Evolutionary conservation across 2,329 filamentous ascomycete genomes (phyloP).

Genomic region (Monilinia vaccinii-corymbosi): DNA sequence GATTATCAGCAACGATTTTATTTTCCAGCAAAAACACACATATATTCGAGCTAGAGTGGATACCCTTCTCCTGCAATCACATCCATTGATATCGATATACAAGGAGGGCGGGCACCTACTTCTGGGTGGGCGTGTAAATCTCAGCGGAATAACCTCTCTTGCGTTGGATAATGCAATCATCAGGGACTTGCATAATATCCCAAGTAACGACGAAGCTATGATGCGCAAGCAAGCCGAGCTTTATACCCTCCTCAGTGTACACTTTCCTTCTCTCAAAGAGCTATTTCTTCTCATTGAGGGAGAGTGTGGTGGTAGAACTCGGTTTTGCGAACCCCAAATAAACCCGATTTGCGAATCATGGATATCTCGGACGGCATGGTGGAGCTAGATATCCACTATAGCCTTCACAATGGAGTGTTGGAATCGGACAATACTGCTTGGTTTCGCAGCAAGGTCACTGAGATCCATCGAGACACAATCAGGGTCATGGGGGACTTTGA

Average conservation of each 20-base stretch:
- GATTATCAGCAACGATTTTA: no score
- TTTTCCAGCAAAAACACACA: no score
- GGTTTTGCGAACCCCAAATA: no score
- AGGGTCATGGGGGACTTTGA: background rate
- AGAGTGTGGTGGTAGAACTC: fast-evolving
- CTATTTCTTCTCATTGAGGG: background rate
- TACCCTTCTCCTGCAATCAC: background rate
- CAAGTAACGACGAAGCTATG: fast-evolving
- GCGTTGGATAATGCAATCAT: background rate
- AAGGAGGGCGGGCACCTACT: background rate
- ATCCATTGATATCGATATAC: fast-evolving
- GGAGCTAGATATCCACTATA: background rate
- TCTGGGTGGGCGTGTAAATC: background rate
- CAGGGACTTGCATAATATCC: no score
- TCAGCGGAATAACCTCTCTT: background rate
- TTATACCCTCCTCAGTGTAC: background rate
- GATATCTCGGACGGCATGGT: background rate
- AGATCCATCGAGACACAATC: fast-evolving
- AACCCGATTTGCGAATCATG: background rate
- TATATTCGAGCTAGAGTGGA: background rate
- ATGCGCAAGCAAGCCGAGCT: background rate
- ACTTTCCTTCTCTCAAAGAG: background rate
- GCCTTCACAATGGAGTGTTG: background rate
- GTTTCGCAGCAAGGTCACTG: background rate
- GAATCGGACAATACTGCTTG: background rate